These are phyloP conservation scores for Colletotrichum agaves DNA, from an alignment of 2,329 filamentous ascomycete genomes.

Conservation along the genomic window DNA sequence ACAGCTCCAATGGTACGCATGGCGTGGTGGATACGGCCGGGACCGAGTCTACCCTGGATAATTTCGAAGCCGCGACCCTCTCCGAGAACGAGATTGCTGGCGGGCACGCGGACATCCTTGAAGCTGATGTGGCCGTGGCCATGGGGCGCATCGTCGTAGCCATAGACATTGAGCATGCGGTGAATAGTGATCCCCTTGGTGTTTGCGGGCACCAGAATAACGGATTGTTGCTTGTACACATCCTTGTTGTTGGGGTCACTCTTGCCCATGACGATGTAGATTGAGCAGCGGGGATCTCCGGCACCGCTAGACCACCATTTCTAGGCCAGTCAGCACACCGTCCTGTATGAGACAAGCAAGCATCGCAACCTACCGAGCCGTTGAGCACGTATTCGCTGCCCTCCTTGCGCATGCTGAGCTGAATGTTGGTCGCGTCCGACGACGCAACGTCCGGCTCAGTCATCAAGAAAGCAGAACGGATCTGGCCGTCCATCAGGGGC, in stretches of 20 bases:
- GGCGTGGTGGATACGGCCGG: slow-evolving; percentile 96
- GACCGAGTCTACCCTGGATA: slow-evolving; percentile 95
- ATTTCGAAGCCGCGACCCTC: slow-evolving; percentile 97
- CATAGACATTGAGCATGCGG: slow-evolving; percentile 93
- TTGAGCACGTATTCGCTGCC: slow-evolving; percentile 93
- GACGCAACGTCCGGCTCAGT: slow-evolving; percentile 90
- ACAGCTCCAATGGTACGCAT: slow-evolving; percentile 93
- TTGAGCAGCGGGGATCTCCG: slow-evolving; percentile 88
- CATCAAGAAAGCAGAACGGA: slow-evolving; percentile 92
- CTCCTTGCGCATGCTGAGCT: slow-evolving; percentile 83
- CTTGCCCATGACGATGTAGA: slow-evolving; percentile 99
- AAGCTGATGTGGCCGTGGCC: slow-evolving; percentile 95
- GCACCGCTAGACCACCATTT: slow-evolving; percentile 99
- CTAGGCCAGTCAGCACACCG: slow-evolving; percentile 51
- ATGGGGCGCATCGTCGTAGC: slow-evolving; percentile 98
- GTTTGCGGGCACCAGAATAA: slow-evolving; percentile 85
- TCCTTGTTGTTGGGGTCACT: slow-evolving; percentile 79
- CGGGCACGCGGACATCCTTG: slow-evolving; percentile 88
- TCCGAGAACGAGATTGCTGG: slow-evolving; percentile 85
- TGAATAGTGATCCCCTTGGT: slow-evolving; percentile 90
- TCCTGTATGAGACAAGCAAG: no score
- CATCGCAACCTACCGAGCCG: slow-evolving; percentile 69
- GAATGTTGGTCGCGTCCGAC: slow-evolving; percentile 92
- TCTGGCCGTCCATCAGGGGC: slow-evolving; percentile 84
- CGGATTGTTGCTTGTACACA: slow-evolving; percentile 90